A percentile compares a stretch with the other conserved stretches of the same genome.
Evolutionary conservation across 768 basidiomycete genomes (phyloP).

Genomic region (Lactarius indigo): DNA sequence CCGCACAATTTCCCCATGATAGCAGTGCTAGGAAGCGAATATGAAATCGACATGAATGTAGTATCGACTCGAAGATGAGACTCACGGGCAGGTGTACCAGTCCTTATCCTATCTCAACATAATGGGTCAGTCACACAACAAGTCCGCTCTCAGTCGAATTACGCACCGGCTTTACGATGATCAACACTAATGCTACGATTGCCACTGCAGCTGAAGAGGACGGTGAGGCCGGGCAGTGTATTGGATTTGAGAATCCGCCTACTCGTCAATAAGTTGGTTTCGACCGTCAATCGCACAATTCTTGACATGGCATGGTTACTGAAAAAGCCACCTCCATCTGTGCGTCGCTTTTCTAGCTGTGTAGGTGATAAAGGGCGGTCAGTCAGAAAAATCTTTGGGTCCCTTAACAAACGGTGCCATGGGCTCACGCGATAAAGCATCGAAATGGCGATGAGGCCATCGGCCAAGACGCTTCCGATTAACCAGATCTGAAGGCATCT

Average conservation of each 20-base stretch:
- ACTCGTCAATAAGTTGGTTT: not conserved
- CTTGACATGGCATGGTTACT: not conserved
- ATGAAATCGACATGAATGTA: not conserved
- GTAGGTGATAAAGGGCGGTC: not conserved
- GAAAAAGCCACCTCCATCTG: too few relatives aligned
- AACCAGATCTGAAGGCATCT: not conserved
- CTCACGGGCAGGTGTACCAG: constrained; percentile 16
- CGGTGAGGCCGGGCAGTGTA: not conserved
- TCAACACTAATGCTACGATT: not conserved
- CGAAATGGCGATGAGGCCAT: not conserved
- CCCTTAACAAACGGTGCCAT: not conserved
- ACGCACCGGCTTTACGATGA: constrained; percentile 3
- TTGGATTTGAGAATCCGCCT: not conserved
- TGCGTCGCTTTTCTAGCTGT: not conserved
- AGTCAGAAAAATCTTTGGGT: not conserved
- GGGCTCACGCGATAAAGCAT: not conserved
- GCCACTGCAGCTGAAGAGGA: not conserved
- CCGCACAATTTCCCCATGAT: constrained; percentile 16
- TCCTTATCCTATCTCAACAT: not conserved
- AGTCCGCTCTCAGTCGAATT: too few relatives aligned
- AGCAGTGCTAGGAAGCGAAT: not conserved
- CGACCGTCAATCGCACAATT: not conserved
- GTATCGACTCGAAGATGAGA: not conserved
- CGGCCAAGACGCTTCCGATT: not conserved
- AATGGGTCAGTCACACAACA: not conserved